Evolutionary conservation across 495 filamentous ascomycete genomes (phyloP).

Genomic region (Geopyxis carbonaria): DNA sequence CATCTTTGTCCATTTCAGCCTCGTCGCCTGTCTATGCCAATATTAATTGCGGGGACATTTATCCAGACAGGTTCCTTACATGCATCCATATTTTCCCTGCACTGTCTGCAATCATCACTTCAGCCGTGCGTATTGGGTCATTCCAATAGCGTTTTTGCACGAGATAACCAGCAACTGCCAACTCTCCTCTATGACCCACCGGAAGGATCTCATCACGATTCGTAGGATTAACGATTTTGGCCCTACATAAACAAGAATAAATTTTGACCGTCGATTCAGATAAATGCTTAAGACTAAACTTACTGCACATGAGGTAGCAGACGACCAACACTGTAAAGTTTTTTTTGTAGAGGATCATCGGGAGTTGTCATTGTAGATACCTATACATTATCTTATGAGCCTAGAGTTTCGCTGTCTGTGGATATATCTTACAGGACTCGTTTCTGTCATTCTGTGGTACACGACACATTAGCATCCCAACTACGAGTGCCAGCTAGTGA

Average conservation of each 20-base stretch:
- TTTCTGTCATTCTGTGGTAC: conserved; percentile 64
- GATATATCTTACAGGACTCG: conserved; percentile 47
- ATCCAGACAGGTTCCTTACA: conserved; percentile 26
- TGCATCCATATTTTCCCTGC: conserved; percentile 54
- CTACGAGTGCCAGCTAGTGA: background rate
- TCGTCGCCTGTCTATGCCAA: conserved; percentile 62
- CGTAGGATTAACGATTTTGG: conserved; percentile 59
- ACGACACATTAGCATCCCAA: background rate
- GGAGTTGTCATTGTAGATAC: conserved; percentile 70
- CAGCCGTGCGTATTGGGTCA: conserved; percentile 47
- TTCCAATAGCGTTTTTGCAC: conserved; percentile 86
- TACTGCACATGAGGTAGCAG: conserved; percentile 59
- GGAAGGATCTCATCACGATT: conserved; percentile 43
- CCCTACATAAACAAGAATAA: too few species aligned
- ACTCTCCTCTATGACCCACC: conserved; percentile 52
- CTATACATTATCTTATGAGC: background rate
- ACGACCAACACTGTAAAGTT: conserved; percentile 59
- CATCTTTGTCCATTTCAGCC: conserved; percentile 61
- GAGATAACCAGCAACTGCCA: conserved; percentile 70
- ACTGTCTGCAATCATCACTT: conserved; percentile 49
- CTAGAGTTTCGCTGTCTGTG: background rate
- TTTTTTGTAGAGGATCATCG: conserved; percentile 59
- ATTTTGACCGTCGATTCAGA: background rate
- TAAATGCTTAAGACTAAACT: too few species aligned
- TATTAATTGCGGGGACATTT: background rate